Conservation (phyloP, 1,139 yeast species). For the Meyerozyma sp. region DNA sequence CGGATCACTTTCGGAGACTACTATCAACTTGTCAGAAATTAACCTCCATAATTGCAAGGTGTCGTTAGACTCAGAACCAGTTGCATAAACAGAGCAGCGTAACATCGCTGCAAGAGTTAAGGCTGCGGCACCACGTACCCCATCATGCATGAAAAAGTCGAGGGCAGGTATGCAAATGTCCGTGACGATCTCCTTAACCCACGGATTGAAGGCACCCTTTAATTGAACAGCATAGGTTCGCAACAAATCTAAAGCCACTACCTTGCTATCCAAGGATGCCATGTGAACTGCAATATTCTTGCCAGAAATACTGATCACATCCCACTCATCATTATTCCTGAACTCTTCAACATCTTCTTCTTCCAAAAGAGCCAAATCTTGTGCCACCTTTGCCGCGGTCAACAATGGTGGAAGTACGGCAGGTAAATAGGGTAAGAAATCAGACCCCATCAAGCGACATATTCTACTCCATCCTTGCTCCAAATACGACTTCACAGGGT, state of each 20-base stretch:
- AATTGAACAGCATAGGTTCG: constrained; percentile 84
- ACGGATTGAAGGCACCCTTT: constrained; percentile 77
- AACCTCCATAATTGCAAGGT: constrained; percentile 67
- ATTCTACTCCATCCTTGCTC: constrained; percentile 97
- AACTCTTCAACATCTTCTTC: constrained; percentile 83
- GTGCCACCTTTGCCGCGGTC: constrained; percentile 81
- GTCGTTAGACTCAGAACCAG: constrained; percentile 52
- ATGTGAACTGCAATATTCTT: constrained; percentile 94
- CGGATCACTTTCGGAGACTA: constrained; percentile 71
- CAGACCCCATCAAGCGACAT: constrained; percentile 79
- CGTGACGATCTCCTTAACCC: constrained; percentile 70
- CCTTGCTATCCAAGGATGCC: constrained; percentile 86
- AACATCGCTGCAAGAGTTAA: constrained; percentile 75
- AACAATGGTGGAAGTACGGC: constrained; percentile 87
- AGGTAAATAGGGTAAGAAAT: constrained; percentile 81
- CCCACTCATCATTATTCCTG: constrained; percentile 90
- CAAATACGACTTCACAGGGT: constrained; percentile 79
- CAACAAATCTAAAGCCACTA: constrained; percentile 82
- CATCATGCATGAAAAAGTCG: constrained; percentile 89
- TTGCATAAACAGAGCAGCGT: constrained; percentile 60
- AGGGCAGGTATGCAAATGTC: constrained; percentile 86
- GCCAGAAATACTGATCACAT: constrained; percentile 85
- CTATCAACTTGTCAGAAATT: constrained; percentile 63
- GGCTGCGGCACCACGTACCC: constrained; percentile 88
- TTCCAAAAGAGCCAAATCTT: constrained; percentile 81